phyloP scores from a whole-genome alignment of 805 yeast genomes.

The Wilhelminamyces savonicus region DNA sequence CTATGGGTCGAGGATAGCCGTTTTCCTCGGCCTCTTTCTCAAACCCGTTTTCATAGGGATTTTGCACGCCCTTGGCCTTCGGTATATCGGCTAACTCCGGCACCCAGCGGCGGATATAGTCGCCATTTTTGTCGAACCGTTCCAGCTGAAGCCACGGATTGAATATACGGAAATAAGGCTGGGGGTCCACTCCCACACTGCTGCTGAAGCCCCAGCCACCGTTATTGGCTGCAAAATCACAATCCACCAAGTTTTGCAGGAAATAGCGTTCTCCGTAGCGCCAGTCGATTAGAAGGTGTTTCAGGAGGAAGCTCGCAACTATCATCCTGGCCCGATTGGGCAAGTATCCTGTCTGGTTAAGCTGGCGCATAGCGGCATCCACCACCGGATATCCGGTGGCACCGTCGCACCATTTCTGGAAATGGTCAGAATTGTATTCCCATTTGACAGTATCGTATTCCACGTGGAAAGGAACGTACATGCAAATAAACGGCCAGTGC shows the following conservation, averaged over 20 bases:
- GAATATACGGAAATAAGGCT: conserved; percentile 52
- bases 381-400: conserved; percentile 51
- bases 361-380: conserved; percentile 53
- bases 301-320: conserved; percentile 44
- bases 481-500: conserved; percentile 45
- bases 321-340: conserved; percentile 52
- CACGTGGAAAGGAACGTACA: conserved; percentile 44
- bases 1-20: conserved; percentile 40
- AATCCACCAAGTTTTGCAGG: conserved; percentile 42
- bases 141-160: conserved; percentile 47
- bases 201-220: conserved; percentile 57
- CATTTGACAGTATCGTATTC: conserved; percentile 35
- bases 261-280: conserved; percentile 50
- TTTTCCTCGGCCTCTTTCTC: conserved; percentile 19
- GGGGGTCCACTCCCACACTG: conserved; percentile 48
- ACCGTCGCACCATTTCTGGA: conserved; percentile 47
- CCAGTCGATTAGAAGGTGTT: conserved; percentile 49
- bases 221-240: conserved; percentile 48
- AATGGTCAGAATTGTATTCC: conserved; percentile 36
- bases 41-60: conserved; percentile 24
- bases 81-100: conserved; percentile 34
- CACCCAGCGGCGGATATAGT: conserved; percentile 43
- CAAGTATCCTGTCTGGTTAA: conserved; percentile 46
- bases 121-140: conserved; percentile 42
- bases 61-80: conserved; percentile 24